Base-by-base conservation (phyloP, 2,329 filamentous ascomycete species). In the Beauveria sp. region DNA sequence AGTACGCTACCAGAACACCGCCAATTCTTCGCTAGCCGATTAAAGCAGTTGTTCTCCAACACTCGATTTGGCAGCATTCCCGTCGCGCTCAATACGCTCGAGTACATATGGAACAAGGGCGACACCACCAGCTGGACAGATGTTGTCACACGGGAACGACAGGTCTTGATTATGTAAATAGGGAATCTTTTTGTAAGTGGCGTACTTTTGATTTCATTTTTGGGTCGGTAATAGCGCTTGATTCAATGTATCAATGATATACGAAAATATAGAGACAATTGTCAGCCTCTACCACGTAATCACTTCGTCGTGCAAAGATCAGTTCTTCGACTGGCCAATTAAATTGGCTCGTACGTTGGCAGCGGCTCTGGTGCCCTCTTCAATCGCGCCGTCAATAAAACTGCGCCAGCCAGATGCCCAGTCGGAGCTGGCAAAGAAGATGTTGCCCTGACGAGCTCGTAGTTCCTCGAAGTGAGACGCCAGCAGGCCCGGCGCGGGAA, bases 381-480 rank as follows among this genome's bases (percentile, higher is more conserved):
- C 76, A 47, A 81, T 79, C 0, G 78, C 79, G 1, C 78, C 79
- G 63, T 81, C 79, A 14, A 80, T 79, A 45, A 80, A 80, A 24
- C 78, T 76, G 0, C 79, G 70, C 79, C 79, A 81, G 0, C 78
- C 78, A 8, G 77, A 64, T 2, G 78, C 78, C 78, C 78, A 81
- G 52, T 81, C 79, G 0, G 77, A 76, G 58, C 73, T 78, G 0
- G 77, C 77, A 70, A 81, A 81, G 4, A 78, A 63, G 4, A 80
- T 66, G 42, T 78, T 77, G 0, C 76, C 77, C 45, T 79, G 76
- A 1, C 72, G 69, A 1, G 68, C 69, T 43, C 77, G 66, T 65
- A 81, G 70, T n/a, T 73, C 73, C 0, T 73, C 69, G 0, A 79
- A 67, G 58, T 79, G 73, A 1, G 68, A 70, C 0, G 70, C 68